Percentiles rank a stretch among this genome's conserved stretches.
These are phyloP conservation scores for Scheffersomyces segobiensis DNA, from an alignment of 1,139 yeast species.

Conservation along the genomic window DNA sequence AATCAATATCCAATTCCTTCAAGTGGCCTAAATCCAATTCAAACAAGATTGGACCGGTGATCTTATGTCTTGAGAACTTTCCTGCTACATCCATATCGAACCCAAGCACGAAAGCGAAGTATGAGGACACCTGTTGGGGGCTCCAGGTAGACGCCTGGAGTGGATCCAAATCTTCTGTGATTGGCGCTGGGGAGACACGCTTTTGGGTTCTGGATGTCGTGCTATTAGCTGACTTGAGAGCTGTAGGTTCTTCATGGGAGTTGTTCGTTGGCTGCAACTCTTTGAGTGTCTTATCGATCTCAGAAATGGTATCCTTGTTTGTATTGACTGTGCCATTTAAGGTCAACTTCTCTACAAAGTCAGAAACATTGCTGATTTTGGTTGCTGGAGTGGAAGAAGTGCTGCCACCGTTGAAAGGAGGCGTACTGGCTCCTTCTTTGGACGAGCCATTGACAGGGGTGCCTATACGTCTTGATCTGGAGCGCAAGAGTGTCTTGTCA, in stretches of 20 bases:
- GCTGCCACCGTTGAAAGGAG: neutral
- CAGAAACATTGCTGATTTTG: neutral
- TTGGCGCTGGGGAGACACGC: neutral
- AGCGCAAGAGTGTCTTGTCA: constrained; percentile 42
- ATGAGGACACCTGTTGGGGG: constrained; percentile 79
- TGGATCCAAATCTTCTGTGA: constrained; percentile 48
- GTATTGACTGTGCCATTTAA: neutral
- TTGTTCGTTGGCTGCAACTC: constrained; percentile 47
- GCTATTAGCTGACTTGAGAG: constrained; percentile 2
- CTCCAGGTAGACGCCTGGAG: constrained; percentile 67
- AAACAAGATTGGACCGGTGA: constrained; percentile 80
- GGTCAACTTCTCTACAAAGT: neutral
- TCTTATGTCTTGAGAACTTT: constrained; percentile 82
- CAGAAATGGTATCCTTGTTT: constrained; percentile 61
- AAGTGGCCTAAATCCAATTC: constrained; percentile 84
- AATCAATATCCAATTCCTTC: constrained; percentile 86
- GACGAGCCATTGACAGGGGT: constrained; percentile 14
- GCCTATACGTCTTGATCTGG: constrained; percentile 57
- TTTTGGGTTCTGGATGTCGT: neutral
- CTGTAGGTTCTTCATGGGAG: constrained; percentile 23
- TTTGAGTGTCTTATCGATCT: constrained; percentile 81
- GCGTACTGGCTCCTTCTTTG: neutral
- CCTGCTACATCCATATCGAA: constrained; percentile 74
- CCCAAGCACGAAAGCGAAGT: constrained; percentile 66
- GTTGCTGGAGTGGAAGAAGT: constrained; percentile 1